These are phyloP conservation scores for Raphanus hybrid DNA, from an alignment of 441 rosid genomes.

Conservation along the genomic window DNA sequence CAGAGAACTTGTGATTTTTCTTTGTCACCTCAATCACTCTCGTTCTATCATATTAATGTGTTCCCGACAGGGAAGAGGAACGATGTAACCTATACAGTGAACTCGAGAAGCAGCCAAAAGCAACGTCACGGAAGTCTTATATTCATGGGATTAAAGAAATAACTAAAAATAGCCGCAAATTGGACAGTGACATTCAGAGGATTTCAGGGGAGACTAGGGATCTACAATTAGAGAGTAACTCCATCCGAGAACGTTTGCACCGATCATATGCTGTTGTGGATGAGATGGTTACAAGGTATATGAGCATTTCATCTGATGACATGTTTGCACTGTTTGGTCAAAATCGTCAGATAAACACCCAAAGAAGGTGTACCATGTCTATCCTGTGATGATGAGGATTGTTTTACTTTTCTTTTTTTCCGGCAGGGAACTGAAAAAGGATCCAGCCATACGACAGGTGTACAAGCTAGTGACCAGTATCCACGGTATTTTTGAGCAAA, in stretches of 20 bases:
- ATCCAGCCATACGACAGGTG: slow-evolving; percentile 65
- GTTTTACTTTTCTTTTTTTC: slow-evolving; percentile 1
- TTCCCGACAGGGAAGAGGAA: slow-evolving; percentile 66
- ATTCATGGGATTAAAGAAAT: slow-evolving; percentile 79
- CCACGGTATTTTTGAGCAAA: slow-evolving; percentile 80
- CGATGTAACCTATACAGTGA: slow-evolving; percentile 49
- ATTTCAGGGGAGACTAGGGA: slow-evolving; percentile 84
- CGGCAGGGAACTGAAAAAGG: slow-evolving; percentile 81
- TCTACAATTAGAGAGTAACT: slow-evolving; percentile 85
- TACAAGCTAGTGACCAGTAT: slow-evolving; percentile 73
- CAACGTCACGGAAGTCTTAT: slow-evolving; percentile 63
- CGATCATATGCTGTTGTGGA: slow-evolving; percentile 79
- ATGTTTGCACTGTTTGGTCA: slow-evolving; percentile 16
- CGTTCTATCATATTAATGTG: slow-evolving; percentile 14
- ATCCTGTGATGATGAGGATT: slow-evolving; percentile 2
- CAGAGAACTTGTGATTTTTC: slow-evolving; percentile 26
- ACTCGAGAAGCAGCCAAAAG: slow-evolving; percentile 58
- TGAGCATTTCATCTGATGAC: slow-evolving; percentile 12
- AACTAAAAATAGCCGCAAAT: slow-evolving; percentile 80
- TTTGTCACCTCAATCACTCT: slow-evolving; percentile 13
- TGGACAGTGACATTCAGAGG: slow-evolving; percentile 73
- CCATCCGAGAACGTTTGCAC: slow-evolving; percentile 83
- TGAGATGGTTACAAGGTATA: slow-evolving; percentile 81
- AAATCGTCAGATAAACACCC: neutral
- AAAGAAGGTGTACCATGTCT: slow-evolving; percentile 3